Percentiles rank a stretch among this genome's conserved stretches.
Evolutionary conservation across 306 rosid species (phyloP).

Genomic region (Styphnolobium japonicum): DNA sequence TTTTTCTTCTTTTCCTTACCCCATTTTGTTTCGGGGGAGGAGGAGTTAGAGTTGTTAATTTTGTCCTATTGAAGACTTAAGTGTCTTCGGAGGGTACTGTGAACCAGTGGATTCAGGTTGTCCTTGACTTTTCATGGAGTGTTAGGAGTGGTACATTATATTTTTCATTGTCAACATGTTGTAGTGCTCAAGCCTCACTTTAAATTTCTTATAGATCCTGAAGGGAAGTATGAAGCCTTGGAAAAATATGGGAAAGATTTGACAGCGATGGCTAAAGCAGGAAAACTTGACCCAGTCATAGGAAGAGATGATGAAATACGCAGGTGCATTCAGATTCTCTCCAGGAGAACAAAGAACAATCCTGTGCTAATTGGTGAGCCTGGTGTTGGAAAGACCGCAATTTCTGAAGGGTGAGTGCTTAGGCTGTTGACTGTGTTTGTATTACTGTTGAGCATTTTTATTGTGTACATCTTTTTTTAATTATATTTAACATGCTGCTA

Average conservation of each 20-base stretch:
- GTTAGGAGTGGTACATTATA: constrained; percentile 1
- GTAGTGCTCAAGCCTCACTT: neutral
- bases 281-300: constrained; percentile 97
- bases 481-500: neutral
- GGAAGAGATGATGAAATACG: constrained; percentile 99
- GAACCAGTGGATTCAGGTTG: neutral
- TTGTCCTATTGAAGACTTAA: neutral
- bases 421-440: neutral
- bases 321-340: constrained; percentile 97
- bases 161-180: constrained; percentile 4
- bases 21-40: neutral
- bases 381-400: constrained; percentile 98
- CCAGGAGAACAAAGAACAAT: constrained; percentile 97
- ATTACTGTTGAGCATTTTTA: neutral
- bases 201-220: constrained; percentile 75
- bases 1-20: neutral
- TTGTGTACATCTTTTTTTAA: neutral
- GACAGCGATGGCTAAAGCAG: constrained; percentile 92
- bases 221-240: constrained; percentile 94
- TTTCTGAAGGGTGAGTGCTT: constrained; percentile 89
- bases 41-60: neutral
- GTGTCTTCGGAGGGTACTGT: neutral
- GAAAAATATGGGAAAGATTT: constrained; percentile 97
- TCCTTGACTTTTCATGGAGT: neutral
- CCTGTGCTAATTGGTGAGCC: constrained; percentile 99